Base-by-base conservation (phyloP, 2,329 filamentous ascomycete species). In the Thelonectria discophora region DNA sequence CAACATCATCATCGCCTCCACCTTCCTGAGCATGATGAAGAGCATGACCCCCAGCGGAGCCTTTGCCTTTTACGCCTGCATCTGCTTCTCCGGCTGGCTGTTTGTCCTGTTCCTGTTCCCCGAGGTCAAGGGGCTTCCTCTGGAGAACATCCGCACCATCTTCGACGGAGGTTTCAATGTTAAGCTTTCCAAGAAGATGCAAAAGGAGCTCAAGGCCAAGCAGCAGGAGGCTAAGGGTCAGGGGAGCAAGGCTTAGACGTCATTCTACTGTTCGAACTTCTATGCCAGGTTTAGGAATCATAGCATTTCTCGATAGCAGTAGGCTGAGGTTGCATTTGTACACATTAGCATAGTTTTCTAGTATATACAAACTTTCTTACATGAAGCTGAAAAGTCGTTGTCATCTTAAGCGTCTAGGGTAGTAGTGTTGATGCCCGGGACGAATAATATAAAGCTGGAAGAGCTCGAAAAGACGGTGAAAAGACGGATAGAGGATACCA, bases 51-150 rank as follows among this genome's bases (percentile, higher is more conserved):
- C 80, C 0, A 79, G 74, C 3, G 81, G 82, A 2, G 78, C 81
- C 0, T 84, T 83, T 57, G 80, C 80, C 2, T 83, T 84, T 68
- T 84, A 83, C 62, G 78, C 80, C 0, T 78, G 72, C 0, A 80
- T 83, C 37, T 83, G 80, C 66, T 76, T 80, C 59, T 64, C 80
- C 43, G 81, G 81, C 76, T 63, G 53, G 43, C 39, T 60, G 8
- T 63, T 79, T 57, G 75, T 84, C 13, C 74, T 78, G 42, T 79
- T 82, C 72, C 81, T 74, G 64, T 84, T 82, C 63, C 82, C 82
- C 1, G 81, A 85, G 63, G 81, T 81, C 10, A 82, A 83, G 60
- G 82, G 82, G 10, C 80, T 85, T 74, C 78, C 82, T 18, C 72
- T 85, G 3, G 84, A 86, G 67, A 80, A 81, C 42, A 77, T 84